Base-by-base conservation (phyloP, 2,329 filamentous ascomycete genomes). In the Ophiostoma sp. region DNA sequence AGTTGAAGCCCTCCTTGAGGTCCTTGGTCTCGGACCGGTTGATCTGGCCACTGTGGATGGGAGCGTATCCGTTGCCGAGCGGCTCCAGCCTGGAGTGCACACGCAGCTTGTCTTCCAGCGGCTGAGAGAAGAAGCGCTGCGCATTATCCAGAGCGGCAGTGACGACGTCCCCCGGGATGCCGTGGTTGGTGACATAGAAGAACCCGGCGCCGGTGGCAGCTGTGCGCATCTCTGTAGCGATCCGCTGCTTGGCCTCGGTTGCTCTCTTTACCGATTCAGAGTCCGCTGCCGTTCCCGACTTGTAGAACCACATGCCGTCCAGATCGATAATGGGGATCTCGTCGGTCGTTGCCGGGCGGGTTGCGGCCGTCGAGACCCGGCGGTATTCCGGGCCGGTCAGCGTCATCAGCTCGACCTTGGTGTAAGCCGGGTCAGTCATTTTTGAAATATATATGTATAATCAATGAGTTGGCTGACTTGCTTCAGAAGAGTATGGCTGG, bases 301-400 rank as follows among this genome's bases (percentile, higher is more conserved):
- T 33, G 31, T 70, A 70, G 69, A 83, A 80, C 70, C 80, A 79
- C 69, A 78, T 73, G 15, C 76, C 75, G 0, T 79, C 78, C 7
- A 87, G 76, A 73, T 87, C 83, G 68, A 87, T 84, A 60, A 87
- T 75, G 2, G 85, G 85, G 15, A 87, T 84, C 75, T 87, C 83
- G 10, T 77, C 77, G 0, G 76, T 72, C 1, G 75, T 73, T 3
- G 80, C 80, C 67, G 80, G 77, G 36, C 81, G 79, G 4, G 79
- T 76, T 0, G 80, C 78, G 1, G 77, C 78, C 10, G 72, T 71
- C 13, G 79, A 77, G 27, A 82, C 74, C 5, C 76, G 77, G 23
- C 79, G 77, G 52, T 76, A 79, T 39, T 81, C 76, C 27, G 78
- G 77, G 1, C 80, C 80, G 68, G 77, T 77, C 62, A 76, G 78